Evolutionary conservation across 768 basidiomycete species (phyloP), one percentile per base, ranked within the genome.

Genomic region (Flagelloscypha sp.): DNA sequence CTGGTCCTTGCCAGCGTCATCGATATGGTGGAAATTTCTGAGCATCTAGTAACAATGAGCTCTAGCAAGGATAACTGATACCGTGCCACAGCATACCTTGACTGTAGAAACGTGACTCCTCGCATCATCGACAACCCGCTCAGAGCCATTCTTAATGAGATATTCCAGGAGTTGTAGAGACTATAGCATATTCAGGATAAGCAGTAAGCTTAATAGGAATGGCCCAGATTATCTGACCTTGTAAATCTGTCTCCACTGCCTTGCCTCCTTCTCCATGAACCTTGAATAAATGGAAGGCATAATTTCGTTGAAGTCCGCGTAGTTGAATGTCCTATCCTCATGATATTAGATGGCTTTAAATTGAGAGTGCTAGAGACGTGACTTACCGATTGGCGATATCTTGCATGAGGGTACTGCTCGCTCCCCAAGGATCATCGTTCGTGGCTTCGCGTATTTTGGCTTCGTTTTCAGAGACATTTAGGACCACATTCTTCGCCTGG

Each of bases 201-300:
- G 43, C 25, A n/a, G n/a, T 4, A 4, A 12, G 7, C 10, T 22
- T 28, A 10, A 41, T 16, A 30, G 29, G 18, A n/a, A 16, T 28
- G 21, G 6, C 10, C 11, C 11, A 33, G 11, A 8, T 7, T 7
- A 16, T n/a, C 6, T 9, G 19, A 79, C 89, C 71, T 99, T 99
- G 74, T 99, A 99, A 39, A 99, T 98, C 58, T 99, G 92, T 23
- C 95, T 72, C 95, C 95, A 99, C 54, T 99, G 88, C 15, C 84
- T 69, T 1, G 95, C 95, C 59, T 99, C 95, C 62, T 98, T 98
- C 59, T 98, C 88, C 80, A 93, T 94, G 57, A 94, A 95, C 18
- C 89, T 76, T 7, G 79, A 72, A 58, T 95, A 98, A 47, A 97
- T 95, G 51, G 77, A 79, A 3, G 95, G 94, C 92, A 99, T 97